These are phyloP conservation scores for Gymnopilus dilepis DNA, from an alignment of 768 basidiomycete genomes.

Conservation along the genomic window DNA sequence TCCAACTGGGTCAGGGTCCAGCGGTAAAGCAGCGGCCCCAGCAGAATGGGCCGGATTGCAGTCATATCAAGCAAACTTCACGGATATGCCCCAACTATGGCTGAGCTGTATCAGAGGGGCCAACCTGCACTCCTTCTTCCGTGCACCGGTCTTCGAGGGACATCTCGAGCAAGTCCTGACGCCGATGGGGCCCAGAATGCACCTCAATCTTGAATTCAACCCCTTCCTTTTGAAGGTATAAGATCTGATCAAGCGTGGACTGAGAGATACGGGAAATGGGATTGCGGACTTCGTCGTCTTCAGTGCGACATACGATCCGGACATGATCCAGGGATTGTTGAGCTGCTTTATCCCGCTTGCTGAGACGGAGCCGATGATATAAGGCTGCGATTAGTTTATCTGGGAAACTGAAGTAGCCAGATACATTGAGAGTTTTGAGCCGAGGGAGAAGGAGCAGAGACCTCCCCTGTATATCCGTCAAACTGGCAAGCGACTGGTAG, in stretches of 20 bases:
- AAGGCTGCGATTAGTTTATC: background rate
- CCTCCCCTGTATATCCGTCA: too few species aligned
- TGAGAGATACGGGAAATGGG: background rate
- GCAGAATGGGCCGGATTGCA: too few species aligned
- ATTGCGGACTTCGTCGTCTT: background rate
- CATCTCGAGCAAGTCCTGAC: background rate
- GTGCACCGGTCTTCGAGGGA: too few species aligned
- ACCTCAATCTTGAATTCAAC: background rate
- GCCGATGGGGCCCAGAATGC: background rate
- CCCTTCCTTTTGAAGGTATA: background rate
- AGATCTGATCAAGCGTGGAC: background rate
- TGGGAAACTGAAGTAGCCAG: background rate
- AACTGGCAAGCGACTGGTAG: background rate
- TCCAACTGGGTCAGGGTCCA: too few species aligned
- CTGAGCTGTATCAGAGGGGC: too few species aligned
- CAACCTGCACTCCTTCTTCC: too few species aligned
- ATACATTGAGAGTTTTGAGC: background rate
- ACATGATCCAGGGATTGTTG: background rate
- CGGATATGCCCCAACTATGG: too few species aligned
- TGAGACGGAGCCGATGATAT: background rate
- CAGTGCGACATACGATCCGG: background rate
- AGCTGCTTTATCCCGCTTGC: background rate
- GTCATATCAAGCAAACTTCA: too few species aligned
- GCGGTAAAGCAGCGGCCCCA: too few species aligned
- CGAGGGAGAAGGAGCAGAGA: background rate